phyloP scores from a whole-genome alignment of 1,284 basidiomycete species.

The Hemileia vastatrix region DNA sequence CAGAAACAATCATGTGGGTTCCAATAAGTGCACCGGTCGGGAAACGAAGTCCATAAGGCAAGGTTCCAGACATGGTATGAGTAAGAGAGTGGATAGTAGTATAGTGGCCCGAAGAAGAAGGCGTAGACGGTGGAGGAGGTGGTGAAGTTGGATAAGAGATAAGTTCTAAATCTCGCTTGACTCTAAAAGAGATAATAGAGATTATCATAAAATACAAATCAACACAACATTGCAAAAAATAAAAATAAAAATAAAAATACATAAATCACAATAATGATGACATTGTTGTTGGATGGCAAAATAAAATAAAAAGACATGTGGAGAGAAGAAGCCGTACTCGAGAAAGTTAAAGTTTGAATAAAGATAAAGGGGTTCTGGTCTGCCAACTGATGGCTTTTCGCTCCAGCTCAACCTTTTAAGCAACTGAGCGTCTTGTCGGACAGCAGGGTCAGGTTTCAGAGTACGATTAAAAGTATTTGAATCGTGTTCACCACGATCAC shows the following conservation, averaged over 20 bases:
- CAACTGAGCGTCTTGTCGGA: conserved; percentile 19
- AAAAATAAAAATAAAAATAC: neutral
- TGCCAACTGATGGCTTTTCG: conserved; percentile 45
- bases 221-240: neutral
- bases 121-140: conserved; percentile 49
- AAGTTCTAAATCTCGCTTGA: conserved; percentile 81
- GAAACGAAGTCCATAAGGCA: conserved; percentile 85
- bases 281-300: neutral
- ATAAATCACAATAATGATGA: no score
- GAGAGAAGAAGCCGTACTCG: conserved; percentile 45
- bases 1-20: conserved; percentile 56
- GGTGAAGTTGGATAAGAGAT: conserved; percentile 58
- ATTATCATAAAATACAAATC: neutral
- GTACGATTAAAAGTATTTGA: conserved; percentile 3
- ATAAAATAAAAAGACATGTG: neutral
- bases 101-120: conserved; percentile 46
- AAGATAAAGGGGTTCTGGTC: conserved; percentile 65
- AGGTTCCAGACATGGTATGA: conserved; percentile 59
- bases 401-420: conserved; percentile 17
- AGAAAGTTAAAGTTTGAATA: conserved; percentile 75
- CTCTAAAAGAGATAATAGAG: conserved; percentile 50
- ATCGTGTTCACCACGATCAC: conserved; percentile 12
- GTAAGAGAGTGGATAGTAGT: conserved; percentile 59
- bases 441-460: conserved; percentile 15
- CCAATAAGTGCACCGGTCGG: conserved; percentile 83